phyloP scores from a whole-genome alignment of 805 yeast genomes.

The Saturnispora quitensis region DNA sequence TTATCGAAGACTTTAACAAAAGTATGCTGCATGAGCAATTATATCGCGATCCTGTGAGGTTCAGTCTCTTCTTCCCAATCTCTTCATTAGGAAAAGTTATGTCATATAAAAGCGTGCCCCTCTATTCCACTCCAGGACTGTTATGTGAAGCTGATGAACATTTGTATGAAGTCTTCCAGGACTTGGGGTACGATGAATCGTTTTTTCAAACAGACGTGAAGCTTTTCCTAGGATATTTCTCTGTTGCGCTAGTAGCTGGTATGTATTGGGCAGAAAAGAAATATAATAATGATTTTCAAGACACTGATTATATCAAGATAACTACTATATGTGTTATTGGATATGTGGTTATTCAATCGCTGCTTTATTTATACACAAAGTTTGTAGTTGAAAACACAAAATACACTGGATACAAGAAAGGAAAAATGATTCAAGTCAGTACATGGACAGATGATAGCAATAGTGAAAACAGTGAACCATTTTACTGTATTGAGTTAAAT shows the following conservation, averaged over 20 bases:
- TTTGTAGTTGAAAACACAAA: constrained; percentile 35
- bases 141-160: constrained; percentile 43
- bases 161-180: constrained; percentile 32
- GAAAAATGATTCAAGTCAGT: constrained; percentile 30
- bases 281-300: constrained; percentile 32
- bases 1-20: background rate
- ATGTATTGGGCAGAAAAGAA: constrained; percentile 43
- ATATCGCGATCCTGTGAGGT: background rate
- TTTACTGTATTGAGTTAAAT: constrained; percentile 31
- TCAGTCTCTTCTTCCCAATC: background rate
- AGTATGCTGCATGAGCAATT: background rate
- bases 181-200: constrained; percentile 39
- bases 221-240: constrained; percentile 39
- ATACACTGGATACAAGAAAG: constrained; percentile 35
- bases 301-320: constrained; percentile 26
- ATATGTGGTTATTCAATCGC: constrained; percentile 31
- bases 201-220: constrained; percentile 38
- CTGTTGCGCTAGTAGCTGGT: constrained; percentile 38
- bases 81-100: background rate
- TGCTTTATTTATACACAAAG: constrained; percentile 28
- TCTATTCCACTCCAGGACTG: constrained; percentile 38
- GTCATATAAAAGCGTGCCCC: constrained; percentile 23
- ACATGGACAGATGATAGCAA: constrained; percentile 25
- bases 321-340: constrained; percentile 30
- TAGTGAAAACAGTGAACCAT: constrained; percentile 32